Conservation (phyloP, 2,329 filamentous ascomycete species). For the Curvularia hawaiiensis region DNA sequence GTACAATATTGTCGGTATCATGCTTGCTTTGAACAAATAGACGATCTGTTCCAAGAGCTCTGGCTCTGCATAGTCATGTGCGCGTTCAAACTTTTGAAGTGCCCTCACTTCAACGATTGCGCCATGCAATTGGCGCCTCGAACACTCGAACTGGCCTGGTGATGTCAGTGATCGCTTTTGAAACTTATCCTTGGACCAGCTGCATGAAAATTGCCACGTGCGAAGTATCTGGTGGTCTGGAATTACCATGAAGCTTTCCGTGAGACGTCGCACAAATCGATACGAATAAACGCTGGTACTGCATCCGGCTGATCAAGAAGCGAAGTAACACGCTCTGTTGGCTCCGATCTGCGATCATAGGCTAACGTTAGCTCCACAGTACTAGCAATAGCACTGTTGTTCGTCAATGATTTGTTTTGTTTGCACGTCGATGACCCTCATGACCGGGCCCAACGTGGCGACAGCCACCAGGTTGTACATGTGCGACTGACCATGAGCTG, state of each 20-base stretch:
- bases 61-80: background rate
- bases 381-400: background rate
- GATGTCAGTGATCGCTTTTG: conserved; percentile 3
- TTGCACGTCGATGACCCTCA: background rate
- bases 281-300: background rate
- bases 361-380: background rate
- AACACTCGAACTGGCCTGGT: background rate
- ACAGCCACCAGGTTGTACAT: conserved; percentile 11
- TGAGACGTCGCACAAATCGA: conserved; percentile 12
- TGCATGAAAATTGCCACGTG: conserved; percentile 19
- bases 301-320: background rate
- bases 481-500: conserved; percentile 15
- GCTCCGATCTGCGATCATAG: background rate
- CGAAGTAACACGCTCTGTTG: background rate
- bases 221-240: conserved; percentile 10
- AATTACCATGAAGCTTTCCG: background rate
- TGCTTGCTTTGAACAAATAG: background rate
- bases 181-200: background rate
- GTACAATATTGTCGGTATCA: conserved; percentile 8
- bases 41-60: background rate
- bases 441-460: conserved; percentile 24
- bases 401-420: background rate
- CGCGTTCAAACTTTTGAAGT: background rate
- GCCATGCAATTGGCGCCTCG: background rate
- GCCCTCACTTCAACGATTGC: background rate